Percentiles rank a stretch among this genome's conserved stretches.
Conservation (phyloP, 2,329 filamentous ascomycete genomes). For the Geosmithia putterillii region DNA sequence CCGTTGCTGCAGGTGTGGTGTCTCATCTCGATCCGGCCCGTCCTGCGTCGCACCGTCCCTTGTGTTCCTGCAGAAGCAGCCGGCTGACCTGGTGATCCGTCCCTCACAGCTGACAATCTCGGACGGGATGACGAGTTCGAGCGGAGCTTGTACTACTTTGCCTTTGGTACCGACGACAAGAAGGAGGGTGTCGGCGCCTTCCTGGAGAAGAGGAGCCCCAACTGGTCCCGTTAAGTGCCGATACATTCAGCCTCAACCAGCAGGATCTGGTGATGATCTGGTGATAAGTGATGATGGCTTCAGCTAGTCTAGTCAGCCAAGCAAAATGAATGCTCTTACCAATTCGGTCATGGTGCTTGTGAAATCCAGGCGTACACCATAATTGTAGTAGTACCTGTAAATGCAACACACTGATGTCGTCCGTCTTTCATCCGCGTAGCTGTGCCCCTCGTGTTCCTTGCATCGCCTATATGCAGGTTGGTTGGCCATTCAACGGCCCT, state of each 20-base stretch:
- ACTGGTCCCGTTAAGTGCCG: neutral
- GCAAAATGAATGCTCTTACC: too few relatives aligned
- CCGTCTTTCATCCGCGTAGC: neutral
- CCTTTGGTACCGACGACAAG: constrained; percentile 19
- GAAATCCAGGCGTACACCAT: too few relatives aligned
- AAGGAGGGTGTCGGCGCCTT: constrained; percentile 16
- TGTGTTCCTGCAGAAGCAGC: neutral
- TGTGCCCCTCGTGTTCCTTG: neutral
- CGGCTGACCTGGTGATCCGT: neutral
- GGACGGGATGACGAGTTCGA: constrained; percentile 18
- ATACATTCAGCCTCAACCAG: neutral
- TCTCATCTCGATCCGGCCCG: neutral
- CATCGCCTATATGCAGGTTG: neutral
- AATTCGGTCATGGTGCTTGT: too few relatives aligned
- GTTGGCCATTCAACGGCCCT: neutral
- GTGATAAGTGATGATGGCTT: too few relatives aligned
- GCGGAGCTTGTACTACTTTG: constrained; percentile 20
- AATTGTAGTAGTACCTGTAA: too few relatives aligned
- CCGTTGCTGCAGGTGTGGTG: neutral
- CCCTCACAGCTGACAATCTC: constrained; percentile 10
- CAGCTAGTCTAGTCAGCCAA: too few relatives aligned
- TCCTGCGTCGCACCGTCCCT: neutral
- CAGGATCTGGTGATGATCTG: too few relatives aligned
- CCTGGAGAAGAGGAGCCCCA: constrained; percentile 11
- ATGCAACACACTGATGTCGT: too few relatives aligned